Evolutionary conservation across 306 rosid species (phyloP).

Genomic region (Macrotyloma uniflorum): DNA sequence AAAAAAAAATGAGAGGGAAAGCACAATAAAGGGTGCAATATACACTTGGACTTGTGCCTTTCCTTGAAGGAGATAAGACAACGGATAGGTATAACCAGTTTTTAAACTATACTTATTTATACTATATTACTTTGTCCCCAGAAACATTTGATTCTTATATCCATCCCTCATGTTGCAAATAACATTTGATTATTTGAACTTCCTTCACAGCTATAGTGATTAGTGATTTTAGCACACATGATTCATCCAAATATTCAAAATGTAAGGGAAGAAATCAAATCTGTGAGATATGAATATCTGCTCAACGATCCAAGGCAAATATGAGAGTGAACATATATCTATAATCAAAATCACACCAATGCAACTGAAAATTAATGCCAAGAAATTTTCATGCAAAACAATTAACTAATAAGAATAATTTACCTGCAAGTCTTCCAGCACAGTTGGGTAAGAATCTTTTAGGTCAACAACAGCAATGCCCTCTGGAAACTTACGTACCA

Average conservation of each 20-base stretch:
- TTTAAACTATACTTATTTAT: neutral
- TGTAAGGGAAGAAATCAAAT: neutral
- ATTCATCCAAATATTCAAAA: constrained; percentile 7
- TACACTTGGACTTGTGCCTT: constrained; percentile 6
- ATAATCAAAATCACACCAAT: constrained; percentile 2
- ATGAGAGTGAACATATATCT: neutral
- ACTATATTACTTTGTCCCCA: neutral
- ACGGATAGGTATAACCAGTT: neutral
- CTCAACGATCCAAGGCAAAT: neutral
- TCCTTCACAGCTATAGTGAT: neutral
- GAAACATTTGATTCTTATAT: constrained; percentile 3
- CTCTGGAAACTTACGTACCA: constrained; percentile 82
- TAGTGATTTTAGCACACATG: neutral
- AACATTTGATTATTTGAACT: neutral
- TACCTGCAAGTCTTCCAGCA: constrained; percentile 90
- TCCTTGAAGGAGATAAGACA: neutral
- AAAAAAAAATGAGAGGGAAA: neutral
- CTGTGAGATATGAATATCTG: neutral
- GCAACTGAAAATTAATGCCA: neutral
- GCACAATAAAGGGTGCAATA: neutral
- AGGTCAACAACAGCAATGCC: constrained; percentile 82
- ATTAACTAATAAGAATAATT: neutral
- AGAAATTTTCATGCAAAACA: constrained; percentile 3
- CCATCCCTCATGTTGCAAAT: neutral
- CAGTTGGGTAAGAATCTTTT: constrained; percentile 51